Conservation (phyloP, 2,329 filamentous ascomycete species). For the Penicillium sclerotigenum region DNA sequence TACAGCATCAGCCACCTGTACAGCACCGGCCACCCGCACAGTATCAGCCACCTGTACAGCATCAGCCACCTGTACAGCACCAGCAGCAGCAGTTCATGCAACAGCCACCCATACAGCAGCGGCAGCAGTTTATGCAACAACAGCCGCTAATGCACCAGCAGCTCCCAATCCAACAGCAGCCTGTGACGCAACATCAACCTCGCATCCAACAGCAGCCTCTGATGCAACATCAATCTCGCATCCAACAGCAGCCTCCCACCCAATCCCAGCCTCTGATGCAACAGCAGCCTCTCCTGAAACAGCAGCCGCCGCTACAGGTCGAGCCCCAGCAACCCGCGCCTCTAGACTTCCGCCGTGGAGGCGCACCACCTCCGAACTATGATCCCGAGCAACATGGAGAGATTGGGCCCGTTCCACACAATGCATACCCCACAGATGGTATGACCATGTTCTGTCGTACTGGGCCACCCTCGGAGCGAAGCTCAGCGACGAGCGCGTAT, state of each 20-base stretch:
- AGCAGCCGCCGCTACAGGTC: not conserved
- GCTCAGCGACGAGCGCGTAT: constrained; percentile 63
- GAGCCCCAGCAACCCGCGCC: constrained; percentile 36
- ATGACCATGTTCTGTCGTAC: constrained; percentile 97
- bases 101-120: constrained; percentile 32
- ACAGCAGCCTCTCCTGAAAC: not conserved
- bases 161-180: not conserved
- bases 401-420: constrained; percentile 73
- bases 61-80: too few relatives aligned
- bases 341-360: constrained; percentile 39
- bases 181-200: constrained; percentile 4
- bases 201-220: not conserved
- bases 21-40: not conserved
- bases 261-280: not conserved
- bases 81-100: constrained; percentile 23
- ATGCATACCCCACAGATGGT: constrained; percentile 89
- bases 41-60: too few relatives aligned
- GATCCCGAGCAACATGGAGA: constrained; percentile 61
- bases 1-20: too few relatives aligned
- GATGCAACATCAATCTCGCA: constrained; percentile 14
- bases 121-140: constrained; percentile 35
- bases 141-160: constrained; percentile 9
- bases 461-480: constrained; percentile 67
- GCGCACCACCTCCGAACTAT: constrained; percentile 46
- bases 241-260: not conserved